phyloP scores from a whole-genome alignment of 2,329 filamentous ascomycete species.

The Cercospora zeae-maydis region DNA sequence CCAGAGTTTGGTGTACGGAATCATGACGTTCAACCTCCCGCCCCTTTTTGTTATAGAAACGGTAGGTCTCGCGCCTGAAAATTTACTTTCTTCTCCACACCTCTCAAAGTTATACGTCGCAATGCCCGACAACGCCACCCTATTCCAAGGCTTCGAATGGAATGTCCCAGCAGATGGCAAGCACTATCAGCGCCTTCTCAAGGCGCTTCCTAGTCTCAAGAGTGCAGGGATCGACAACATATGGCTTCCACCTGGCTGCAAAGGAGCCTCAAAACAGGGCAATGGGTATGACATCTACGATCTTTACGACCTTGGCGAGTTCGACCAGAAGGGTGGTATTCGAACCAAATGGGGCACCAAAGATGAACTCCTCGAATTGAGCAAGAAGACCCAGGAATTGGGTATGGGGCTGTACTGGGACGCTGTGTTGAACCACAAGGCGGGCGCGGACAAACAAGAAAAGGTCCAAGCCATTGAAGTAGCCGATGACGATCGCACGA shows the following conservation, averaged over 20 bases:
- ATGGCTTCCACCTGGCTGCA: constrained; percentile 68
- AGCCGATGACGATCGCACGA: constrained; percentile 39
- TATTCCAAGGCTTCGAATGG: constrained; percentile 70
- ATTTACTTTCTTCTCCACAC: not conserved
- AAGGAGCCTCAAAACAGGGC: constrained; percentile 54
- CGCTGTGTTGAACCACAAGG: constrained; percentile 68
- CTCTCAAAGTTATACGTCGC: not conserved
- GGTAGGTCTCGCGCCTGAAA: too few relatives aligned
- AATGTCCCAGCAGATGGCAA: constrained; percentile 60
- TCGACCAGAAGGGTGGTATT: constrained; percentile 61
- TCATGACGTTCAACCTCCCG: constrained; percentile 3
- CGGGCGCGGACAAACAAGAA: constrained; percentile 62
- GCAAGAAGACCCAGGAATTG: constrained; percentile 49
- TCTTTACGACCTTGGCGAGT: constrained; percentile 57
- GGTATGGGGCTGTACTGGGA: constrained; percentile 63
- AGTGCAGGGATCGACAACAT: constrained; percentile 59
- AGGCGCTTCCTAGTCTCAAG: constrained; percentile 53
- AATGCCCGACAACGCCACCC: constrained; percentile 42
- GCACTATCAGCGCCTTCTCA: constrained; percentile 59
- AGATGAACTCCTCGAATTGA: constrained; percentile 55
- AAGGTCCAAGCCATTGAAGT: constrained; percentile 61
- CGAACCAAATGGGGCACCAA: constrained; percentile 67
- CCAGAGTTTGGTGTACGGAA: not conserved
- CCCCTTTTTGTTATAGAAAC: not conserved
- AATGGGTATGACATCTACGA: constrained; percentile 64